Evolutionary conservation across 495 filamentous ascomycete species (phyloP).

Genomic region (Penicillium cosmopolitanum): DNA sequence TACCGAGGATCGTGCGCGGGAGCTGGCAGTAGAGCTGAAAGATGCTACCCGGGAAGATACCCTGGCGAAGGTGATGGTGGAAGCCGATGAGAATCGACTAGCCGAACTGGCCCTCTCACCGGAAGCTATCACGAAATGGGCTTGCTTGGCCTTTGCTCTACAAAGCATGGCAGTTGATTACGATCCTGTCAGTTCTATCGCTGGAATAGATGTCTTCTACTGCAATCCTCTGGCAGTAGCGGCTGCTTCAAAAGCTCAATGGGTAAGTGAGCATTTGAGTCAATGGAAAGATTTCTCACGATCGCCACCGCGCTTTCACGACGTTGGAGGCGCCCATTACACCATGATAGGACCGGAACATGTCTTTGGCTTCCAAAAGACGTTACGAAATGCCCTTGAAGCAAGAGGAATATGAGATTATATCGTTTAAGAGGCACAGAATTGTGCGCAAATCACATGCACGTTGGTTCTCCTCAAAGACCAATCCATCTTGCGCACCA

Average conservation of each 20-base stretch:
- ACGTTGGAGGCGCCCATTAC: slow-evolving; percentile 30
- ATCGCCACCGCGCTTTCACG: slow-evolving; percentile 13
- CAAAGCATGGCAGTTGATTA: slow-evolving; percentile 54
- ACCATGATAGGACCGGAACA: slow-evolving; percentile 27
- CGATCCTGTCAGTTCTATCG: slow-evolving; percentile 49
- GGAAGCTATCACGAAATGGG: slow-evolving; percentile 41
- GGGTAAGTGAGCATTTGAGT: slow-evolving; percentile 42
- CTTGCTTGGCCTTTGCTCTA: slow-evolving; percentile 41
- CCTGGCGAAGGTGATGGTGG: slow-evolving; percentile 31
- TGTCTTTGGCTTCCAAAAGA: slow-evolving; percentile 25
- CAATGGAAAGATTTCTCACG: slow-evolving; percentile 49
- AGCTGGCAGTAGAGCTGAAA: slow-evolving; percentile 22
- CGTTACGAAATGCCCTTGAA: slow-evolving; percentile 18
- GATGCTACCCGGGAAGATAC: slow-evolving; percentile 18
- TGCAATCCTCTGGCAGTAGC: slow-evolving; percentile 44
- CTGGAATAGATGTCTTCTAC: slow-evolving; percentile 54
- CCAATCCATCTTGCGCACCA: too few relatives aligned
- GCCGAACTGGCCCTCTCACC: slow-evolving; percentile 43
- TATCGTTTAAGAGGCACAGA: not conserved
- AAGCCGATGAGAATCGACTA: slow-evolving; percentile 28
- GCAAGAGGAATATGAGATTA: slow-evolving; percentile 18
- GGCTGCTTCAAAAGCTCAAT: slow-evolving; percentile 45
- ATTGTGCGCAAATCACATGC: not conserved
- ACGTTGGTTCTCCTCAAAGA: too few relatives aligned
- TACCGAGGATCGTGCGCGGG: slow-evolving; percentile 35